Evolutionary conservation across 208 protist species (phyloP), one percentile per base, ranked within the genome.

Genomic region (Trypanosoma platydactyli): DNA sequence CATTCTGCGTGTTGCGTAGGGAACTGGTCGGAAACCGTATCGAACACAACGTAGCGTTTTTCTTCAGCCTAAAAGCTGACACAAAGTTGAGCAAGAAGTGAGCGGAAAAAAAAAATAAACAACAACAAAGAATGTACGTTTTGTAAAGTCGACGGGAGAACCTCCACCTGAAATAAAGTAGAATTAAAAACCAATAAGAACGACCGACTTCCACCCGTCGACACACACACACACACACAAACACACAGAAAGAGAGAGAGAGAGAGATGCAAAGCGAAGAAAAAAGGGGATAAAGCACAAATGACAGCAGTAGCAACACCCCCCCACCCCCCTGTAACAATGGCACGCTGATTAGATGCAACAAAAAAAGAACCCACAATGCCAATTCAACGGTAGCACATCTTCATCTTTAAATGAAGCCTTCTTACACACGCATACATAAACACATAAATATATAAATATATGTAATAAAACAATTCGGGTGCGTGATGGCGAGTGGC

Each of bases 1-100:
- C 67, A 65, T 73, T n/a, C 22, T 58, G 27, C 24, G 30, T 62
- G 54, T 35, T 4, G 41, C 18, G 55, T 13, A 45, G 56, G 54
- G 35, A 40, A 41, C 9, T 24, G 33, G 41, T 11, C 44, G 62
- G 15, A 35, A 29, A 42, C 29, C 38, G 1, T 15, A 22, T 27
- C 11, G 44, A 48, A 27, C 58, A 51, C 50, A 64, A 33, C 54
- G 57, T 58, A 76, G 64, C 40, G 68, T 65, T 35, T 24, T 56
- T 50, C 15, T 25, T 53, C 49, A 46, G 53, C 48, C 25, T 52
- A 25, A 7, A 5, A 13, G 67, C 27, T 30, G 33, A 3, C 9
- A 9, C 33, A 11, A 3, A 38, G 9, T 38, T 3, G 33, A 9
- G 33, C 3, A 38, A 38, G 33, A 38, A 38, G 5, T 9, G 9